These are phyloP conservation scores for Penicillium sp. DNA, from an alignment of 2,329 filamentous ascomycete species.

Conservation along the genomic window DNA sequence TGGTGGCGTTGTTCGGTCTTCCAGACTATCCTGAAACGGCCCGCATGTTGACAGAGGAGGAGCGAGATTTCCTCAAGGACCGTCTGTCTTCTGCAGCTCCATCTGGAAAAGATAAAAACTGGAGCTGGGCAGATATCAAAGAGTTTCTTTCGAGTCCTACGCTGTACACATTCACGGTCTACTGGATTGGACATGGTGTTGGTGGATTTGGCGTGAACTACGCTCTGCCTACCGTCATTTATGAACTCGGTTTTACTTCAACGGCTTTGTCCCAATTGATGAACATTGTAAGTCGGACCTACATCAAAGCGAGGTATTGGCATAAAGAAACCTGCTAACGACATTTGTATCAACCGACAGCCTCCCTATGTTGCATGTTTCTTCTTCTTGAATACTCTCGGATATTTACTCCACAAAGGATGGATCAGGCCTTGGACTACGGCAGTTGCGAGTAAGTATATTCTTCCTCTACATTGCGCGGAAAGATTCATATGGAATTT, in stretches of 20 bases:
- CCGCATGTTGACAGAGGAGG: conserved; percentile 30
- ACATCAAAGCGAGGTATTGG: neutral
- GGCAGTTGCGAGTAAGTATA: conserved; percentile 39
- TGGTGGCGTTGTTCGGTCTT: conserved; percentile 31
- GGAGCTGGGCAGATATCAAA: conserved; percentile 35
- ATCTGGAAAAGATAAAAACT: conserved; percentile 31
- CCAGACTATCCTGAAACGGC: conserved; percentile 38
- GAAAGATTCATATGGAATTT: neutral
- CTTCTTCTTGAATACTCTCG: conserved; percentile 39
- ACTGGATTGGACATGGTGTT: conserved; percentile 46
- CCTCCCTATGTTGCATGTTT: conserved; percentile 42
- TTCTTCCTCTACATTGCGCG: too few relatives aligned
- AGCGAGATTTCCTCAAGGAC: conserved; percentile 24
- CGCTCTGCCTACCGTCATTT: conserved; percentile 46
- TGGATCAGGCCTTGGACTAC: conserved; percentile 41
- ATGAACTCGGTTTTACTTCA: conserved; percentile 44
- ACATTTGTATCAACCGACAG: too few relatives aligned
- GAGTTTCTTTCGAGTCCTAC: conserved; percentile 37
- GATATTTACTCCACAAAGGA: conserved; percentile 37
- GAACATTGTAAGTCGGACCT: conserved; percentile 36
- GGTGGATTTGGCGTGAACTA: conserved; percentile 45
- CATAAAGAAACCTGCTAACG: too few relatives aligned
- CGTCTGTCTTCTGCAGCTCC: conserved; percentile 33
- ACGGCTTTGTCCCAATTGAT: conserved; percentile 46
- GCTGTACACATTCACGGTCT: conserved; percentile 39